Evolutionary conservation across 352 stramenopile species (phyloP), one percentile per base, ranked within the genome.

Genomic region (Phytophthora capsici): DNA sequence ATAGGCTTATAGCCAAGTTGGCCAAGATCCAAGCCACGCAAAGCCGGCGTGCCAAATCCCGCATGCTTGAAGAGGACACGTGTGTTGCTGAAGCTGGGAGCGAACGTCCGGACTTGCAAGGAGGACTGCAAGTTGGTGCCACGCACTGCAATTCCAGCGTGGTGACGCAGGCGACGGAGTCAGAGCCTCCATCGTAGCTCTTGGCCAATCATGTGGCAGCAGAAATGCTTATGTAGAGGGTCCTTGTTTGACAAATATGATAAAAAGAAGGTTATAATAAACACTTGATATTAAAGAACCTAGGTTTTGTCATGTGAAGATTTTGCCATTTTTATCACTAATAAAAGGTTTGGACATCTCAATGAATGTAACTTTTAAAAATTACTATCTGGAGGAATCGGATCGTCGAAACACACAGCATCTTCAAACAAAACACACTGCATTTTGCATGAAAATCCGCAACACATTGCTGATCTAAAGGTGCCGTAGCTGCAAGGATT

Each of bases 91-190:
- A 34, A 7, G 17, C 6, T 52, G 8, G 9, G 7, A 9, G 19
- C 10, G 43, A 13, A 20, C 13, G 32, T 67, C 43, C n/a, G 48
- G 58, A 65, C 57, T 26, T 41, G 23, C 17, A 48, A 14, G 25
- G 26, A 43, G 16, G 13, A 17, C 22, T 53, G 32, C 41, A 61
- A 34, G 28, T 34, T 34, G 28, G 28, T 34, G 28, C 28, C 28
- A 14, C 28, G 34, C 40, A 14, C 32, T 54, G 38, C 49, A 60
- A 59, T 55, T 66, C 22, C 30, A 17, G 20, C 40, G 5, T 34
- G 25, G 53, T 59, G 59, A 67, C 59, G 51, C 17, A 12, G 59
- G 41, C 59, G 59, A 67, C 58, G 28, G 28, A 34, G 28, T 34
- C 3, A 13, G 58, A 54, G 50, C 14, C 52, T 32, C 20, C 6